Conservation (phyloP, 1,284 basidiomycete genomes). For the Trametes versicolor region DNA sequence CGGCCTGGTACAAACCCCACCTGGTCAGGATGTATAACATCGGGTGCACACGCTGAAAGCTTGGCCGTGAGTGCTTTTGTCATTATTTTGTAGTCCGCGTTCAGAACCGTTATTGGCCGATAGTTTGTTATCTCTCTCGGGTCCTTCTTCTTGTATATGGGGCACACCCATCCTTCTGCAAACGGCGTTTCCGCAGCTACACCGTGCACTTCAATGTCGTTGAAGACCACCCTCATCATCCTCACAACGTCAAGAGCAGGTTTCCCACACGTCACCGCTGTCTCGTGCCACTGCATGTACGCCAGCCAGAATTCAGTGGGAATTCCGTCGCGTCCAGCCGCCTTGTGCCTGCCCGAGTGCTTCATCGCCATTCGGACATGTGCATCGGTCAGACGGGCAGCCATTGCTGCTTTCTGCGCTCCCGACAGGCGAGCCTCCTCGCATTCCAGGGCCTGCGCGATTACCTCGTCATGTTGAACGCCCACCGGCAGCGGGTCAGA, state of each 20-base stretch:
- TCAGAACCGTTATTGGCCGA: conserved; percentile 37
- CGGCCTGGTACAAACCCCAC: conserved; percentile 43
- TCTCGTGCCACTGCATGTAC: not conserved
- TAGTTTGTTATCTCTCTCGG: not conserved
- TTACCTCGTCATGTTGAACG: not conserved
- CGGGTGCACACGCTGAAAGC: conserved; percentile 27
- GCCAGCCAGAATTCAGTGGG: conserved; percentile 28
- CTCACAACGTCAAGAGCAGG: not conserved
- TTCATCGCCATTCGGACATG: not conserved
- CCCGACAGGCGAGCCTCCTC: not conserved
- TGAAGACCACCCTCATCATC: not conserved
- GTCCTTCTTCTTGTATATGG: not conserved
- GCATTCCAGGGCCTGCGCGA: not conserved
- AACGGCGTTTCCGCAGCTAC: not conserved
- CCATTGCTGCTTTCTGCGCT: not conserved
- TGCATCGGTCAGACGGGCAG: not conserved
- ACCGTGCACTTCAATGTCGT: not conserved
- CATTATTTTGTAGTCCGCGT: conserved; percentile 45
- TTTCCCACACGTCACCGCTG: not conserved
- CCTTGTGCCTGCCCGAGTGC: not conserved
- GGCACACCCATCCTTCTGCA: not conserved
- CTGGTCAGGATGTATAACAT: conserved; percentile 40
- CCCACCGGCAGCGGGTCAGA: not conserved
- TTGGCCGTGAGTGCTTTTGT: conserved; percentile 36
- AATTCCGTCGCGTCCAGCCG: conserved; percentile 26